phyloP scores from a whole-genome alignment of 805 yeast species.

The Ogataea saltuana region DNA sequence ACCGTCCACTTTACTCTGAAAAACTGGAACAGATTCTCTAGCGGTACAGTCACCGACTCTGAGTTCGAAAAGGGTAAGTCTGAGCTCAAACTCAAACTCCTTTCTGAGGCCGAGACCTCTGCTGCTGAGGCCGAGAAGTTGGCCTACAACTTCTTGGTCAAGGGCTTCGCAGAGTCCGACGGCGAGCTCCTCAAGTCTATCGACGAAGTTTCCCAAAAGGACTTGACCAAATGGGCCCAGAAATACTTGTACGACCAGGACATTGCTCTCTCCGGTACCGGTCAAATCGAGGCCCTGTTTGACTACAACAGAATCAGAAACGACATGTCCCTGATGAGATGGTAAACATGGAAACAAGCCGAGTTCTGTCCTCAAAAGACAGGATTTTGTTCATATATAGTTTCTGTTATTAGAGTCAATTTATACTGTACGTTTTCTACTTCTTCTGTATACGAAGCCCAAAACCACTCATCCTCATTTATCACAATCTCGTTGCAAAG shows the following conservation, averaged over 20 bases:
- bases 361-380: constrained; percentile 3
- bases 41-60: constrained; percentile 66
- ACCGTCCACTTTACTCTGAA: constrained; percentile 77
- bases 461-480: not conserved
- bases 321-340: constrained; percentile 88
- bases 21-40: constrained; percentile 84
- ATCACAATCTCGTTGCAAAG: too few relatives aligned
- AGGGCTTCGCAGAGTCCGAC: constrained; percentile 62
- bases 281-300: constrained; percentile 81
- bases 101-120: constrained; percentile 49
- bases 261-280: constrained; percentile 79
- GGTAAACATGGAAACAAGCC: constrained; percentile 39
- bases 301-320: constrained; percentile 86
- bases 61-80: constrained; percentile 80
- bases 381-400: constrained; percentile 8
- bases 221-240: constrained; percentile 73
- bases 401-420: constrained; percentile 9
- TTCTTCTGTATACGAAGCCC: constrained; percentile 1
- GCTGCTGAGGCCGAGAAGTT: constrained; percentile 49
- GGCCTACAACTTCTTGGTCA: constrained; percentile 58
- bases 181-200: constrained; percentile 60
- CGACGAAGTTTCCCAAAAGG: constrained; percentile 61
- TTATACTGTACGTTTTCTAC: constrained; percentile 7
- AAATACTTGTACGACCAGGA: constrained; percentile 81
- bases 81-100: constrained; percentile 62